Base-by-base conservation (phyloP, 768 basidiomycete genomes). In the Fistulinella prunicolor region DNA sequence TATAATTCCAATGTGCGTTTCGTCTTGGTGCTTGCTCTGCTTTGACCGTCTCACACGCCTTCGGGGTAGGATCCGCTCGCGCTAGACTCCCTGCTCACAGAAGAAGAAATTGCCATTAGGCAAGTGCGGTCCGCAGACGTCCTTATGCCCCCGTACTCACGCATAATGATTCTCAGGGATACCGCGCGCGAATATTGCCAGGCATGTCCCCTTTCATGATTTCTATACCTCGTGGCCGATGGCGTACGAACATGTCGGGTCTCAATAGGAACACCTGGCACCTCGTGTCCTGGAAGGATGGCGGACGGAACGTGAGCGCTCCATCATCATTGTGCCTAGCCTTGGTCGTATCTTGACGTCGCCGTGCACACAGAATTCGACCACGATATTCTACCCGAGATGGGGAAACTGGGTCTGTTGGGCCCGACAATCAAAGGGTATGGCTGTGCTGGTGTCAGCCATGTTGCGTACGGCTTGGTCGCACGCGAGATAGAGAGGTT, bases 391-490 rank as follows among this genome's bases (percentile, higher is more conserved):
- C 73, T 97, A 19, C 81, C 82, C 9, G 91, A 95, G 65, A 96
- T 97, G 94, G 95, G 95, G 5, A 80, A 83, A 51, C 73, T 97
- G 4, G 95, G 95, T 2, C 70, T 97, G 13, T 75, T 98, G 1
- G 95, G 95, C 0, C 85, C 94, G 2, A 98, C 94, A 0, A 97
- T 97, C 54, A 66, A 85, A 49, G 94, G 92, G 1, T 96, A 96
- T 55, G 93, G 89, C 20, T 98, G 95, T 61, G 94, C 95, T 0
- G 94, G 95, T 19, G 85, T 82, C 16, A 89, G 85, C 57, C 86
- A 84, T 57, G 94, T 97, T 10, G 89, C 95, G 1, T 97, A 97
- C 55, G 95, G 95, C 6, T 76, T 98, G 22, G 89, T 98, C 58
- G 90, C 92, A 4, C 76, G 95, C 34, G 95, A 97, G 66, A 85